Evolutionary conservation across 1,284 basidiomycete genomes (phyloP), one percentile per base, ranked within the genome.

Genomic region (Ustilago cynodontis): DNA sequence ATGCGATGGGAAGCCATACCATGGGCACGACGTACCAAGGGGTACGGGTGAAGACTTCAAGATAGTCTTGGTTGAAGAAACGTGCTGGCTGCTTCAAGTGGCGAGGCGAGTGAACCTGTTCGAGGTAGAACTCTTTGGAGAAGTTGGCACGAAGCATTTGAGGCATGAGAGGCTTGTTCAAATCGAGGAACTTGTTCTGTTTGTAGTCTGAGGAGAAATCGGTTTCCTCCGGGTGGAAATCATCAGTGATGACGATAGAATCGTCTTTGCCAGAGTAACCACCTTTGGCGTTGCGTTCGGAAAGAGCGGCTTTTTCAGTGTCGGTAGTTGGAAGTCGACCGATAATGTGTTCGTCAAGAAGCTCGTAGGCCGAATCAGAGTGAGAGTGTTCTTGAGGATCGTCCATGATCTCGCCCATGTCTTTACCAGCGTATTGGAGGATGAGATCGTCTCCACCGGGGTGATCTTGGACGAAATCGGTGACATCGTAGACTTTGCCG

Each of bases 1-100:
- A 85, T 2, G 93, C 88, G 81, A 99, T 96, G 28, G 96, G 96
- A 11, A 92, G 88, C 96, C 97, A 99, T 79, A 99, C 82, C 58
- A 92, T 86, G 10, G 97, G 97, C 10, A 99, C 92, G 4, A 97
- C 92, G 87, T 92, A 99, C 97, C 97, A 99, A 65, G 91, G 88
- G 31, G 96, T 98, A 47, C 92, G 89, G 0, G 95, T 97, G 84
- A 93, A 91, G 65, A 93, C 87, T 89, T 99, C 96, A 39, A 98
- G 91, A 73, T 91, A 90, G 66, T 89, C 88, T 7, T 92, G 91
- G 18, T 92, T 92, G 86, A 99, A 98, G 74, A 99, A 88, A 71
- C 93, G 91, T 0, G 95, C 95, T 13, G 94, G 92, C 53, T 95
- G 90, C 31, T 92, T 89, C 59, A 97, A 86, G 87, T 99, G 97